Evolutionary conservation across 805 yeast species (phyloP), one percentile per base, ranked within the genome.

Genomic region (Myxozyma neglecta): DNA sequence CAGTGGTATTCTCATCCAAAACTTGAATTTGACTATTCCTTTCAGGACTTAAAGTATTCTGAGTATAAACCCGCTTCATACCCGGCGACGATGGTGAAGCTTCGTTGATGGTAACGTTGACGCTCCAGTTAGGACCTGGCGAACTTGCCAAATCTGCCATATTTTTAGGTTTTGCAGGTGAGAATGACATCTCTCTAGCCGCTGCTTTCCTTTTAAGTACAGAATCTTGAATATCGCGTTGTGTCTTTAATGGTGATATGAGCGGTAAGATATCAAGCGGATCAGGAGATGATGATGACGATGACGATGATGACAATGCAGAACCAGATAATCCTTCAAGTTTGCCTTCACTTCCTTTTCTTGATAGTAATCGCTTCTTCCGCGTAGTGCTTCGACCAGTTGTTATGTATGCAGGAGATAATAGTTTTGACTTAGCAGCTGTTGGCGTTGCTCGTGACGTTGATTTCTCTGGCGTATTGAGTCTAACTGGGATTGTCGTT

Each of bases 191-290:
- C 11, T 37, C 24, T 32, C 8, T 40, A 8, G 14, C 13, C 7
- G 24, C 13, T 14, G 24, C 13, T 14, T 40, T 51, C 20, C 34
- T 24, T 40, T 37, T 39, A 10, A n/a, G 36, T 8, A 37, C 46
- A 20, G 55, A 51, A 14, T 13, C 46, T 20, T 40, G 46, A 29
- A 40, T 8, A 18, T 51, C 46, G 42, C 24, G 44, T 16, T 53
- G 49, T n/a, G 45, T 43, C 43, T 61, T 61, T 14, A 58, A 13
- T 14, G 65, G 65, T 14, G 65, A 61, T 6, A 61, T 44, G 43
- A 53, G 43, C 18, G 65, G 65, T 35, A 61, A 16, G 34, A 57
- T 47, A 13, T 61, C 65, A 18, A 61, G 48, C 14, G 61, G 65
- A 57, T 61, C 65, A 18, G 64, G 64, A 20, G 64, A 60, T n/a